phyloP scores from a whole-genome alignment of 2,329 filamentous ascomycete genomes.

The Thielaviopsis musarum region DNA sequence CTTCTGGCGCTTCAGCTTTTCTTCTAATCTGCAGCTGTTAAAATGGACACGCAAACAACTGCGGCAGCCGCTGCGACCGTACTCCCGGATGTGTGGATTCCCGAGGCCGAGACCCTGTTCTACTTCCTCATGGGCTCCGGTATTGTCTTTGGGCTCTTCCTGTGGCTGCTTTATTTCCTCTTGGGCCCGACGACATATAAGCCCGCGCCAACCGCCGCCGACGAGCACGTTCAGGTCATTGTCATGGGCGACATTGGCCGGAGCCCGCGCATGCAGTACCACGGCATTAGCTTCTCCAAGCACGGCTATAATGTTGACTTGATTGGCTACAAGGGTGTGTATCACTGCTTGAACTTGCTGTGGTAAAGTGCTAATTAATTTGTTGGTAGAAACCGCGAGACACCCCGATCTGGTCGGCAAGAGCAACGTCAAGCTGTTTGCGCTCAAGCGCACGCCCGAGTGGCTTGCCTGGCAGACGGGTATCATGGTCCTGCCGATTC shows the following conservation, averaged over 20 bases:
- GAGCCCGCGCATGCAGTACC: conserved; percentile 96
- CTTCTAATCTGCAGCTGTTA: neutral
- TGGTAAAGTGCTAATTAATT: neutral
- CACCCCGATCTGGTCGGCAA: conserved; percentile 61
- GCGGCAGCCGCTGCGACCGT: neutral
- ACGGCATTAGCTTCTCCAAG: conserved; percentile 79
- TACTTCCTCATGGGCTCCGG: conserved; percentile 4
- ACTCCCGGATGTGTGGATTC: conserved; percentile 6
- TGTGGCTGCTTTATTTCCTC: conserved; percentile 13
- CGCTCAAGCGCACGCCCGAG: conserved; percentile 50
- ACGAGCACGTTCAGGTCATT: conserved; percentile 53
- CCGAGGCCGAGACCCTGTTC: conserved; percentile 9
- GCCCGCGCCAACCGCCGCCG: conserved; percentile 20
- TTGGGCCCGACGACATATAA: conserved; percentile 21
- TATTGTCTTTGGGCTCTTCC: conserved; percentile 3
- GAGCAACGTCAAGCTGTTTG: conserved; percentile 51
- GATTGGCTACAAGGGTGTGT: conserved; percentile 67
- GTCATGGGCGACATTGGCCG: conserved; percentile 91
- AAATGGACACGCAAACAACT: neutral
- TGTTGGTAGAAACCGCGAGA: conserved; percentile 55
- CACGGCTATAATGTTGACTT: conserved; percentile 67
- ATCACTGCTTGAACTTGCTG: neutral
- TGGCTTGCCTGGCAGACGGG: conserved; percentile 36
- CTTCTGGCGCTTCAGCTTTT: neutral
- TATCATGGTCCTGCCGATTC: conserved; percentile 10